These are phyloP conservation scores for Stagonosporopsis chrysanthemi DNA, from an alignment of 2,329 filamentous ascomycete species.

Conservation along the genomic window DNA sequence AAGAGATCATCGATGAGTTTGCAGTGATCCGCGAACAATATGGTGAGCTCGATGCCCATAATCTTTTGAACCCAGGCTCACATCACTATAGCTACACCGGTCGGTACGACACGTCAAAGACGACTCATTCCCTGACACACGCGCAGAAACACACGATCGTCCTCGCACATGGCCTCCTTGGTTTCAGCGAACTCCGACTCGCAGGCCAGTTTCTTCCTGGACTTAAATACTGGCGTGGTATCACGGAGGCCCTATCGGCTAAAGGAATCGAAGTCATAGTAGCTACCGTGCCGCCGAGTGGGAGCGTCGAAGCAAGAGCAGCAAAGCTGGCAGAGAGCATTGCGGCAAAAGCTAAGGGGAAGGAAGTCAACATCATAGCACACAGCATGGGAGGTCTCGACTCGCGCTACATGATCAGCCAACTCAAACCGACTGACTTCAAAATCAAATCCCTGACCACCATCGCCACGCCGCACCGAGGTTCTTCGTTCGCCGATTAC, in stretches of 20 bases:
- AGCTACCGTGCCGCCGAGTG: slow-evolving; percentile 65
- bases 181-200: slow-evolving; percentile 68
- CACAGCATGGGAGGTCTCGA: slow-evolving; percentile 71
- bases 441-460: slow-evolving; percentile 76
- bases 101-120: slow-evolving; percentile 32
- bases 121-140: slow-evolving; percentile 14
- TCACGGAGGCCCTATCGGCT: slow-evolving; percentile 63
- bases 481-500: slow-evolving; percentile 69
- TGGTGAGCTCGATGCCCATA: slow-evolving; percentile 46
- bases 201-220: slow-evolving; percentile 63
- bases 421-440: slow-evolving; percentile 67
- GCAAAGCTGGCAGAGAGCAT: slow-evolving; percentile 62
- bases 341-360: slow-evolving; percentile 60
- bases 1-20: slow-evolving; percentile 67
- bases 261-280: slow-evolving; percentile 69
- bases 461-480: slow-evolving; percentile 67
- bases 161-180: slow-evolving; percentile 70
- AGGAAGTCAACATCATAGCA: slow-evolving; percentile 70
- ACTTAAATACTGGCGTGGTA: slow-evolving; percentile 70
- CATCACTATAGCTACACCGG: slow-evolving; percentile 41
- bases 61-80: slow-evolving; percentile 20
- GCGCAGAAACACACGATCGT: slow-evolving; percentile 64
- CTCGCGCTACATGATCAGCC: slow-evolving; percentile 69
- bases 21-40: slow-evolving; percentile 66
- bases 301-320: slow-evolving; percentile 66